A percentile compares a stretch with the other conserved stretches of the same genome.
Conservation (phyloP, 2,329 filamentous ascomycete genomes). For the Dactylellina sp. region DNA sequence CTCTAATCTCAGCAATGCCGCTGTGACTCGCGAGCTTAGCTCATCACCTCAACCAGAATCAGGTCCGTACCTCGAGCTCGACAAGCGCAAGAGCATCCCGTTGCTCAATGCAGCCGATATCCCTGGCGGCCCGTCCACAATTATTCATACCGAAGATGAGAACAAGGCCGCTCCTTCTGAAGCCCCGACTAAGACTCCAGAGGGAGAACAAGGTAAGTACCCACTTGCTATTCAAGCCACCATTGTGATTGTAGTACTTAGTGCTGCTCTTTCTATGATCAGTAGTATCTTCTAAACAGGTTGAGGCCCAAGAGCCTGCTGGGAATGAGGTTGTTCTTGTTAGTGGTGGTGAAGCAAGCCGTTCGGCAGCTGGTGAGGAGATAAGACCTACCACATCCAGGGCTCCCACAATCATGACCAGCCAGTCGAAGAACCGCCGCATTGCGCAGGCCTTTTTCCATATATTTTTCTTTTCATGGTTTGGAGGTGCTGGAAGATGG, state of each 20-base stretch:
- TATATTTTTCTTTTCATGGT: constrained; percentile 56
- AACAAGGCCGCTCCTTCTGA: constrained; percentile 27
- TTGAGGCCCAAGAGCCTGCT: constrained; percentile 5
- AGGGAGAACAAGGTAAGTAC: constrained; percentile 54
- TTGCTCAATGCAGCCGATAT: constrained; percentile 41
- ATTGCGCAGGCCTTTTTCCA: constrained; percentile 52
- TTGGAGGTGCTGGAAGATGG: constrained; percentile 46
- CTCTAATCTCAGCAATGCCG: constrained; percentile 24
- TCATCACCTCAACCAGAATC: constrained; percentile 11
- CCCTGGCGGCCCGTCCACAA: constrained; percentile 49
- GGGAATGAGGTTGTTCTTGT: constrained; percentile 6
- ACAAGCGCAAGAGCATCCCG: constrained; percentile 55
- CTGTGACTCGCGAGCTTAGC: constrained; percentile 30
- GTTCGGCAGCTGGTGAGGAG: constrained; percentile 22
- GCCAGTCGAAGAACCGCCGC: constrained; percentile 47
- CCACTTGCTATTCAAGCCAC: constrained; percentile 47
- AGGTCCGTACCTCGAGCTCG: constrained; percentile 33
- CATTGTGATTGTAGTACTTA: constrained; percentile 54
- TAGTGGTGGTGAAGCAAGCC: neutral
- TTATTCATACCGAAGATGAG: constrained; percentile 33
- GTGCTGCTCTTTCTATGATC: constrained; percentile 53
- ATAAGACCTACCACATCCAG: constrained; percentile 44
- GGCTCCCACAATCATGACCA: constrained; percentile 50
- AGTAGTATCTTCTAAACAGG: constrained; percentile 51
- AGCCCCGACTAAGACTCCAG: constrained; percentile 11